Base-by-base conservation (phyloP, 225 moss, liverwort and hornwort species). In the Straminergon stramineum region DNA sequence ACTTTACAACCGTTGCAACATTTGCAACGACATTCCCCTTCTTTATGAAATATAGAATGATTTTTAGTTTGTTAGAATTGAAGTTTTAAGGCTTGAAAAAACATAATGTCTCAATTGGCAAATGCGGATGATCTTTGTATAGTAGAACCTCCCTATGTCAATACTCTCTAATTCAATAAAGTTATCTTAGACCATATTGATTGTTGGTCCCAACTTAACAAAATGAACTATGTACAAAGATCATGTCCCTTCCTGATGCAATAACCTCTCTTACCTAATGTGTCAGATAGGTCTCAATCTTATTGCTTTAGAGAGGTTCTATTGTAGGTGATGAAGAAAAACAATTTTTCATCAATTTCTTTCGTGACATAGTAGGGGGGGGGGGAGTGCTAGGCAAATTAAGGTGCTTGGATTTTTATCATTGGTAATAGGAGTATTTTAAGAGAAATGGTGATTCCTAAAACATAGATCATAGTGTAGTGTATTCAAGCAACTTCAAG, bases 381-480 rank as follows among this genome's bases (percentile, higher is more conserved):
- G 6, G 1, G 48, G 15, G 39, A 70, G 41, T 26, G 15, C 14
- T 26, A 41, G 3, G 9, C 2, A 27, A 3, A 5, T 43, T 9
- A 27, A 0, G 9, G 9, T 26, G 5, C 24, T 1, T 5, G 0
- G 9, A 73, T 9, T 43, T 73, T 27, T 17, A 17, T 28, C 10
- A 27, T 73, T 27, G 28, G 5, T 73, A 10, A 43, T 27, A 43
- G 6, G 3, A 28, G 45, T 45, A 24, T 16, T 73, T 73, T 73
- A 0, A 27, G 3, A 73, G 8, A 71, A 27, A 27, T 26, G 16
- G 15, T 16, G 73, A 73, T 43, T 73, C 2, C 17, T 43, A 43
- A 73, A 43, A 9, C 17, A 28, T 73, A 17, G 28, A 28, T 27
- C 10, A 43, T 2, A 28, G 2, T 73, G 2, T 9, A 27, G 15